Base-by-base conservation (phyloP, 2,329 filamentous ascomycete genomes). In the Ceratocystis harringtonii region DNA sequence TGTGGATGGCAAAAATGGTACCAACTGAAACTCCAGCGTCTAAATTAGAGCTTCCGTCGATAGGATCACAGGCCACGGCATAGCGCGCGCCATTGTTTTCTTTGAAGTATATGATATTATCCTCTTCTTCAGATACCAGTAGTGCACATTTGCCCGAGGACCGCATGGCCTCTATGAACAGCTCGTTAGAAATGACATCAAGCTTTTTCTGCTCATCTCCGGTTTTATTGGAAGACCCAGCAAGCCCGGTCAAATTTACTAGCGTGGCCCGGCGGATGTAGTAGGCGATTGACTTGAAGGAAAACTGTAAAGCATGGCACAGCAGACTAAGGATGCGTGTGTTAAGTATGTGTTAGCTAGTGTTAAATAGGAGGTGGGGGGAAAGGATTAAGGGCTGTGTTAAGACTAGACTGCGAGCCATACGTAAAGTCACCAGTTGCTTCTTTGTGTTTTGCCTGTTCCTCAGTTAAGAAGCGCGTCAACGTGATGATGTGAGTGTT, bases 141-240 rank as follows among this genome's bases (percentile, higher is more conserved):
- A 97, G 80, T 63, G 90, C 86, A 74, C 92, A 94, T 76, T 91
- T 92, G 72, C 90, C 92, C 32, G 89, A 96, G 64, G 90, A 92
- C 71, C 84, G 85, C 94, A 99, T 97, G 69, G 92, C 89, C 68
- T 90, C 87, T 73, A 99, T 89, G 79, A 99, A 99, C 72, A 99
- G 82, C 75, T 99, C 94, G 75, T 99, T 97, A 75, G 92, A 92
- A 74, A 99, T 97, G 68, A 99, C 92, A 75, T 99, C 94, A 69
- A 99, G 89, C 80, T 99, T 99, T 85, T 99, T 99, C 77, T 99
- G 94, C 75, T 97, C 94, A 76, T 99, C 94, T 70, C 94, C 94
- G 2, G 94, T 97, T 64, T 82, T 90, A 78, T 99, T 99, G 70
- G 91, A 90, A 68, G 92, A 94, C 67, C 94, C 94, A 68, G 94